phyloP scores from a whole-genome alignment of 2,329 filamentous ascomycete genomes.

The Neonectria faginata region DNA sequence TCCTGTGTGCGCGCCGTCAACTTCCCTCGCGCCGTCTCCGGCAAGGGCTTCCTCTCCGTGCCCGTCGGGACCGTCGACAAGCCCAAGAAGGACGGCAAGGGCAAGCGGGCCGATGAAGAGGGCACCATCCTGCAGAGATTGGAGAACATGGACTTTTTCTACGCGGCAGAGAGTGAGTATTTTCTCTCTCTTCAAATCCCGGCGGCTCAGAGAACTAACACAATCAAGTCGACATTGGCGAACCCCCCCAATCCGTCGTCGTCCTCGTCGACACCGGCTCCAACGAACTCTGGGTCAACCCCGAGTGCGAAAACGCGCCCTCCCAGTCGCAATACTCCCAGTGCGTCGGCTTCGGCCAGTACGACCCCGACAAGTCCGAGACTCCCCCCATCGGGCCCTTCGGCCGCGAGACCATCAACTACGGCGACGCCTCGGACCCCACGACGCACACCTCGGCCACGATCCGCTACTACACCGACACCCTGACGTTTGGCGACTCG shows the following conservation, averaged over 20 bases:
- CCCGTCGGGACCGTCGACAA: constrained; percentile 50
- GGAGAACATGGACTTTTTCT: constrained; percentile 54
- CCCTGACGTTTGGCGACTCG: constrained; percentile 58
- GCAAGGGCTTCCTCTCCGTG: constrained; percentile 54
- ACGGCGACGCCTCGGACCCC: constrained; percentile 54
- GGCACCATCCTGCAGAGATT: constrained; percentile 48
- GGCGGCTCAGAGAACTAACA: constrained; percentile 1
- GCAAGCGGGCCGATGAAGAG: constrained; percentile 38
- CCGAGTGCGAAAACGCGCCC: constrained; percentile 57
- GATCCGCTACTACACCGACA: constrained; percentile 61
- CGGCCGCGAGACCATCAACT: constrained; percentile 53
- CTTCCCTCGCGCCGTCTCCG: constrained; percentile 47
- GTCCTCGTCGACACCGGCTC: constrained; percentile 66
- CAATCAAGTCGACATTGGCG: constrained; percentile 56
- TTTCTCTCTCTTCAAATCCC: too few relatives aligned
- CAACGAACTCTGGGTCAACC: constrained; percentile 67
- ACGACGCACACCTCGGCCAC: constrained; percentile 53
- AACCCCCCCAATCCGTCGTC: constrained; percentile 56
- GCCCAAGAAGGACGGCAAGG: constrained; percentile 33
- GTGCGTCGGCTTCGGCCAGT: constrained; percentile 58
- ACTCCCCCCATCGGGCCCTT: constrained; percentile 54
- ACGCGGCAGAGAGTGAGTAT: constrained; percentile 53
- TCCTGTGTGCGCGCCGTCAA: constrained; percentile 30
- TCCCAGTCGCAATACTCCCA: constrained; percentile 49
- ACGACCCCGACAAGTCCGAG: constrained; percentile 56